A percentile compares a stretch with the other conserved stretches of the same genome.
phyloP scores from a whole-genome alignment of 371 early-diverging fungal species.

The Coemansia sp. region DNA sequence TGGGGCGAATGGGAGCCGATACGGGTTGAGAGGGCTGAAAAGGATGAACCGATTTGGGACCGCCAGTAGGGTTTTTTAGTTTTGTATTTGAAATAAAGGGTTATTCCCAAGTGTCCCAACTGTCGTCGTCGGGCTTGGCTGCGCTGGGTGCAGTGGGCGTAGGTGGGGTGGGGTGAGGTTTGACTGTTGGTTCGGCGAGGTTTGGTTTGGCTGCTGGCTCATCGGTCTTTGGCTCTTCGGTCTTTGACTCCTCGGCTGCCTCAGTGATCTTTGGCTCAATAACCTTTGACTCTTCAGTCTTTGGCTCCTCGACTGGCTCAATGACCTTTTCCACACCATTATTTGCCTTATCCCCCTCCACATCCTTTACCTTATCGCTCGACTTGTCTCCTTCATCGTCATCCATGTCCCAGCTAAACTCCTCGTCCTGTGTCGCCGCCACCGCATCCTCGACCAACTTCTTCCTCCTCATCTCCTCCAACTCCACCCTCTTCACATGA shows the following conservation, averaged over 20 bases:
- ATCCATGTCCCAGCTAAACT: constrained; percentile 51
- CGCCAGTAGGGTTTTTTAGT: constrained; percentile 15
- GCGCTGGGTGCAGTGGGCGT: too few relatives aligned
- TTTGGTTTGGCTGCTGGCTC: too few relatives aligned
- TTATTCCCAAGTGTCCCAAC: too few relatives aligned
- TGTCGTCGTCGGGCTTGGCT: too few relatives aligned
- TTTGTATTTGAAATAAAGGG: neutral
- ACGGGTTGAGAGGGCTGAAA: constrained; percentile 43
- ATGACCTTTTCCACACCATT: neutral
- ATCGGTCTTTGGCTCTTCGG: too few relatives aligned
- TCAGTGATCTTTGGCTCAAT: too few relatives aligned
- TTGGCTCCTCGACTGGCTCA: neutral
- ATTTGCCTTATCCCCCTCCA: neutral
- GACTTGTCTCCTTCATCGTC: constrained; percentile 20
- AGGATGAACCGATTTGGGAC: constrained; percentile 52
- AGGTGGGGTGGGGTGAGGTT: too few relatives aligned
- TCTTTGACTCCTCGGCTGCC: too few relatives aligned
- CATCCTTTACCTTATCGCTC: constrained; percentile 6
- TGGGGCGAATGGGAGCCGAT: constrained; percentile 53
- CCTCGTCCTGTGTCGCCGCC: constrained; percentile 42
- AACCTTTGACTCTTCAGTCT: too few relatives aligned
- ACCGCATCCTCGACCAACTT: constrained; percentile 49
- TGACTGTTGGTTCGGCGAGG: too few relatives aligned
- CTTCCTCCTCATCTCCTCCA: constrained; percentile 41
- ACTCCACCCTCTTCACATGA: constrained; percentile 45